Conservation (phyloP, 1,139 yeast genomes). For the Sugiyamaella neomexicana region DNA sequence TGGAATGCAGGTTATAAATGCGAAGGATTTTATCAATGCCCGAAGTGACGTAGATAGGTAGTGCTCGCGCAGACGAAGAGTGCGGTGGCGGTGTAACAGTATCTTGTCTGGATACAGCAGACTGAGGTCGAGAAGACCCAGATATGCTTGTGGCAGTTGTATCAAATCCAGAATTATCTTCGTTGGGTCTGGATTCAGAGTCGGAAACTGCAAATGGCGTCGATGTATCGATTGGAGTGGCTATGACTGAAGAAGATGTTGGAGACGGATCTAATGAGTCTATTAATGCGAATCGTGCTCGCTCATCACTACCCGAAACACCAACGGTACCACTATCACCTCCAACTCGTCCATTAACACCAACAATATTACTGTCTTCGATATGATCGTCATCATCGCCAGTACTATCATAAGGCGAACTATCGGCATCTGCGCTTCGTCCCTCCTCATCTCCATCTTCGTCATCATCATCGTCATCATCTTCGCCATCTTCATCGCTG, state of each 20-base stretch:
- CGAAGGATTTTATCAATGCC: conserved; percentile 12
- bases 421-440: conserved; percentile 14
- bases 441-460: conserved; percentile 6
- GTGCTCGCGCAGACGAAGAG: not conserved
- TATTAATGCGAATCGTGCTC: conserved; percentile 5
- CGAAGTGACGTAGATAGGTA: conserved; percentile 9
- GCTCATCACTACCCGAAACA: not conserved
- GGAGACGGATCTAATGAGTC: conserved; percentile 13
- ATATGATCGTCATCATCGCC: conserved; percentile 8
- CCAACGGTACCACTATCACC: not conserved
- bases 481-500: not conserved
- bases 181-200: conserved; percentile 4
- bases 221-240: conserved; percentile 8
- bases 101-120: not conserved
- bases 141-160: not conserved
- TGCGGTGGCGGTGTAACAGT: no score
- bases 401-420: conserved; percentile 8
- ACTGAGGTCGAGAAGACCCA: not conserved
- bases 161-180: not conserved
- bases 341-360: not conserved
- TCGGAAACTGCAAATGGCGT: not conserved
- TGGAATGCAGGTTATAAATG: conserved; percentile 1
- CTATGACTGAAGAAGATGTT: not conserved
- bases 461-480: not conserved
- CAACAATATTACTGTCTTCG: not conserved